Percentiles rank a stretch among this genome's conserved stretches.
These are phyloP conservation scores for Calonectria henricotiae DNA, from an alignment of 2,329 filamentous ascomycete genomes.

Conservation along the genomic window DNA sequence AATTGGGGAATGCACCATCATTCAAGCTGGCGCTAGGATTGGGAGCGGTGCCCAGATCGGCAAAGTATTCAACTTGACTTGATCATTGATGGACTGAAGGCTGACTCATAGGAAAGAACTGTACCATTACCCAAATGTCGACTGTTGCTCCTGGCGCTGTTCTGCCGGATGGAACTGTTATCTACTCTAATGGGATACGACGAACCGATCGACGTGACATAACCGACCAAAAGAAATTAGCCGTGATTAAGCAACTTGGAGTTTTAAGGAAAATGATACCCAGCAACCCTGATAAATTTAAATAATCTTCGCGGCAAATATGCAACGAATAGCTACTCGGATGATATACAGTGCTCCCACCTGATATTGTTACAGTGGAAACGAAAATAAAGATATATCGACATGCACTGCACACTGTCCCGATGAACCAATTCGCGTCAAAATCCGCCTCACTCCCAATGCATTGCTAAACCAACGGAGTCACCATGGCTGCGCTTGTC, in stretches of 20 bases:
- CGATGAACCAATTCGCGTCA: not conserved
- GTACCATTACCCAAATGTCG: constrained; percentile 79
- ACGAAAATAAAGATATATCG: not conserved
- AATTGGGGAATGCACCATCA: constrained; percentile 73
- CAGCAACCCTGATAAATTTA: constrained; percentile 72
- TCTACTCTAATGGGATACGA: constrained; percentile 77
- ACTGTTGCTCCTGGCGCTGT: constrained; percentile 71
- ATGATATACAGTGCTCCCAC: not conserved
- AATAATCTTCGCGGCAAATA: constrained; percentile 49
- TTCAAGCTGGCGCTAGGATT: constrained; percentile 75
- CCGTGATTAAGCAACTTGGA: constrained; percentile 78
- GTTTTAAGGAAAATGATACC: constrained; percentile 78
- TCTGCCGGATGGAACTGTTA: constrained; percentile 78
- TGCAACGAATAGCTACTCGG: not conserved
- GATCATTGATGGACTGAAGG: no score
- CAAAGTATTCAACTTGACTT: constrained; percentile 65
- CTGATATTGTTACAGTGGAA: not conserved
- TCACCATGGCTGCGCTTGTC: not conserved
- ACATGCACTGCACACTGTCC: not conserved
- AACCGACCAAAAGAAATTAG: constrained; percentile 75
- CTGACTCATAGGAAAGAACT: constrained; percentile 67
- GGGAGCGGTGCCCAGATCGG: constrained; percentile 75
- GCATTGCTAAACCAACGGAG: not conserved
- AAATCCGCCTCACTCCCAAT: not conserved
- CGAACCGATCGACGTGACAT: constrained; percentile 75